phyloP scores from a whole-genome alignment of 23 red algal species.

The Rhodosorus marinus region DNA sequence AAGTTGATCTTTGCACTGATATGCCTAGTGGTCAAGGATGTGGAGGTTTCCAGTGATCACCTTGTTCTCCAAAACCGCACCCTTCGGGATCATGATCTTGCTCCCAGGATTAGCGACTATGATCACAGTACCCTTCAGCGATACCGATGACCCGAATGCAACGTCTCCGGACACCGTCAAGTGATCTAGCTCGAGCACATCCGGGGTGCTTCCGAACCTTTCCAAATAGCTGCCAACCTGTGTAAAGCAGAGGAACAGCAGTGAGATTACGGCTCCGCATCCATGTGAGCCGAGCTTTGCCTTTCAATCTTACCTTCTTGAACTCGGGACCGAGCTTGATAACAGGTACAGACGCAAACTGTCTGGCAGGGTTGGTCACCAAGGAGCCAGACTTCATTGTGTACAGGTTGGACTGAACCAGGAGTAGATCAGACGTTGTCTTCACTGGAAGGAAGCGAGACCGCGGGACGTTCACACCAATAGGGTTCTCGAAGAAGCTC shows the following conservation, averaged over 20 bases:
- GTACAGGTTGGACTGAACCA: conserved; percentile 93
- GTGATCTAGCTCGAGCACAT: conserved; percentile 91
- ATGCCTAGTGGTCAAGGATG: conserved; percentile 59
- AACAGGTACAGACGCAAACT: conserved; percentile 60
- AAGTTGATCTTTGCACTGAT: no score
- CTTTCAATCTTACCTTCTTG: no score
- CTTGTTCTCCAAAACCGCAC: conserved; percentile 81
- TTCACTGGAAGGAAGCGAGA: conserved; percentile 92
- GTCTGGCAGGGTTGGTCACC: conserved; percentile 73
- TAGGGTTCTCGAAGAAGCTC: conserved; percentile 65
- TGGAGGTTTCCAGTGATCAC: conserved; percentile 71
- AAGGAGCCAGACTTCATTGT: conserved; percentile 69
- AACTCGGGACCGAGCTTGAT: conserved; percentile 89
- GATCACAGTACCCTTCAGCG: conserved; percentile 87
- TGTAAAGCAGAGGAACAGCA: no score
- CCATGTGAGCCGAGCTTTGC: no score
- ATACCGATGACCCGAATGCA: conserved; percentile 49
- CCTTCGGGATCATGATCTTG: conserved; percentile 77
- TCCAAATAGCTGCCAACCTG: conserved; percentile 64
- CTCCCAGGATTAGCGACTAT: conserved; percentile 66
- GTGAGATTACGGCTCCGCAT: no score
- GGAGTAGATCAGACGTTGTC: conserved; percentile 82
- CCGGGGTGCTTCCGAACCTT: conserved; percentile 75
- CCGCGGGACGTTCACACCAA: conserved; percentile 92
- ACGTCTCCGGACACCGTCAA: conserved; percentile 90